These are phyloP conservation scores for Cupressus sempervirens DNA, from an alignment of 75 land plant genomes.

Conservation along the genomic window DNA sequence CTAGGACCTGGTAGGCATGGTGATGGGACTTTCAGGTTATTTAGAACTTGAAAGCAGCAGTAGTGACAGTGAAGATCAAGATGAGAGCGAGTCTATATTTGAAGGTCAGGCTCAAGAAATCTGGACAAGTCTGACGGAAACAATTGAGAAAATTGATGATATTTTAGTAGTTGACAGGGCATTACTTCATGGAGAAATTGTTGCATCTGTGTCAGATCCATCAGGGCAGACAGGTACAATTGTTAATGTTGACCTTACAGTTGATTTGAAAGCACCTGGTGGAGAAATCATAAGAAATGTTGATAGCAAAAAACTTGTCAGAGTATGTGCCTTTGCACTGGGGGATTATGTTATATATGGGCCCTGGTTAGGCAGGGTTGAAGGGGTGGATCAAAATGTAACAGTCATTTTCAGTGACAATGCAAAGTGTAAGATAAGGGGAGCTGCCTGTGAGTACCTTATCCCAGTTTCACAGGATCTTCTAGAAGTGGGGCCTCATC, in stretches of 20 bases:
- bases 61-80: conserved; percentile 48
- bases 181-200: conserved; percentile 68
- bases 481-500: conserved; percentile 60
- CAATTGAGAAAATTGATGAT: conserved; percentile 67
- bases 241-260: conserved; percentile 45
- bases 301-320: conserved; percentile 48
- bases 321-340: conserved; percentile 31
- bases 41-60: conserved; percentile 39
- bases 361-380: conserved; percentile 84
- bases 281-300: conserved; percentile 49
- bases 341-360: conserved; percentile 83
- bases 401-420: conserved; percentile 81
- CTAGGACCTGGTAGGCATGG: conserved; percentile 22
- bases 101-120: conserved; percentile 48
- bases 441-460: conserved; percentile 41
- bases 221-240: conserved; percentile 78
- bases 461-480: conserved; percentile 42
- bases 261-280: conserved; percentile 55
- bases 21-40: conserved; percentile 41
- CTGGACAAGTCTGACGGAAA: conserved; percentile 60
- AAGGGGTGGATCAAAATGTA: conserved; percentile 55
- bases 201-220: conserved; percentile 54
- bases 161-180: conserved; percentile 66
- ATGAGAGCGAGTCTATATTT: conserved; percentile 29
- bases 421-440: conserved; percentile 52